Evolutionary conservation across 176 grass and related monocot genomes (phyloP), one percentile per base, ranked within the genome.

Genomic region (Lolium multiflorum): DNA sequence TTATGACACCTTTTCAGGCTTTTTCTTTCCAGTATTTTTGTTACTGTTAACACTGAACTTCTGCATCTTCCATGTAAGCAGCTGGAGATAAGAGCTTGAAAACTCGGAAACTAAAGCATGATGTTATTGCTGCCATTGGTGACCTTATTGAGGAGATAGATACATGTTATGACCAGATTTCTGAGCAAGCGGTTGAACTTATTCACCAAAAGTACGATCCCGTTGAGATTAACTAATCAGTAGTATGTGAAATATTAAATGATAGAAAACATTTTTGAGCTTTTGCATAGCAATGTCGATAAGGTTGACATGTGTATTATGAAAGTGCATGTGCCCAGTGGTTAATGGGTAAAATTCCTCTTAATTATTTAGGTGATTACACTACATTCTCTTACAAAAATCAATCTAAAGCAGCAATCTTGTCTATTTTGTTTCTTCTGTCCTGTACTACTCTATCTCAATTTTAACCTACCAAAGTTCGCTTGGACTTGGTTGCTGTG

Each of bases 121-220:
- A 93, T 98, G 96, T 94, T 52, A 98, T 98, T 41, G 90, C 94
- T 69, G 88, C 93, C 68, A 94, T 98, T 78, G 94, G 94, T 88
- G 91, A 90, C 89, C 88, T 98, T 47, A 96, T 98, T 37, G 91
- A 94, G 54, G 96, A 98, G 68, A 98, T 98, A 16, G 89, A 98
- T 44, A 91, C 87, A 47, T 98, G 96, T 87, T 94, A 96, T 73
- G 96, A 98, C 28, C 88, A 87, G 37, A 96, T 98, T 64, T 94
- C 93, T 76, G 96, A 96, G 89, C 96, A 98, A 80, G 92, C 96
- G n/a, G 93, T 98, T 62, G 96, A 98, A 78, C 96, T 91, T 89
- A 96, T 98, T 94, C 96, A 98, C 81, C 96, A 96, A 72, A 98
- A 98, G 96, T 92, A 98, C 6, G 82, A 81, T 87, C 16, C 57